These are phyloP conservation scores for Neonectria hederae DNA, from an alignment of 2,329 filamentous ascomycete species.

Conservation along the genomic window DNA sequence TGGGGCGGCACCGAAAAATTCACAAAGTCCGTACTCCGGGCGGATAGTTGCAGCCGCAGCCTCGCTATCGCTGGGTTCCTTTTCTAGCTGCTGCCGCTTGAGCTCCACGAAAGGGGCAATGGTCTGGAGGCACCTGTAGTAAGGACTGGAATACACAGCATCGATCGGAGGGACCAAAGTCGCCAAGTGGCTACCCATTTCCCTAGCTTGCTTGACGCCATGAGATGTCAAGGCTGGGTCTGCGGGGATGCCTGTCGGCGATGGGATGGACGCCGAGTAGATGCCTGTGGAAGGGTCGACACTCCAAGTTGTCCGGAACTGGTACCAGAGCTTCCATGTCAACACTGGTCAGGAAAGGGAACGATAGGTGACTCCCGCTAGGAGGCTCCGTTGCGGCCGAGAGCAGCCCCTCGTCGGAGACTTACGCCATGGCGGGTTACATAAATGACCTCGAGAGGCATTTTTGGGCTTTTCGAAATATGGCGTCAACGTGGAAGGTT, in stretches of 20 bases:
- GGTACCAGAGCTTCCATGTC: conserved; percentile 32
- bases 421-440: conserved; percentile 79
- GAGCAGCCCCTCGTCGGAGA: conserved; percentile 32
- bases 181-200: conserved; percentile 75
- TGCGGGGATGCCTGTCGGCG: conserved; percentile 86
- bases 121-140: conserved; percentile 89
- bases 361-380: background rate
- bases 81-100: conserved; percentile 38
- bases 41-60: conserved; percentile 54
- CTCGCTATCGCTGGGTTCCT: conserved; percentile 10
- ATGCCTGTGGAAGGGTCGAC: conserved; percentile 82
- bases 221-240: conserved; percentile 90
- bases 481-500: background rate
- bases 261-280: conserved; percentile 77
- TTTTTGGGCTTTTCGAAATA: conserved; percentile 42
- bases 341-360: conserved; percentile 19
- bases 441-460: conserved; percentile 78
- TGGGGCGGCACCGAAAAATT: conserved; percentile 90
- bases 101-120: conserved; percentile 73
- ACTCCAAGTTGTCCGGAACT: conserved; percentile 93
- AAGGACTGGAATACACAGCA: conserved; percentile 83
- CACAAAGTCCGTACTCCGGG: conserved; percentile 70
- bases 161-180: conserved; percentile 74
- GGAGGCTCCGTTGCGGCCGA: conserved; percentile 4
- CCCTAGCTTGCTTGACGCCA: conserved; percentile 82